Evolutionary conservation across 352 stramenopile genomes (phyloP), one percentile per base, ranked within the genome.

Genomic region (Plasmopara halstedii): DNA sequence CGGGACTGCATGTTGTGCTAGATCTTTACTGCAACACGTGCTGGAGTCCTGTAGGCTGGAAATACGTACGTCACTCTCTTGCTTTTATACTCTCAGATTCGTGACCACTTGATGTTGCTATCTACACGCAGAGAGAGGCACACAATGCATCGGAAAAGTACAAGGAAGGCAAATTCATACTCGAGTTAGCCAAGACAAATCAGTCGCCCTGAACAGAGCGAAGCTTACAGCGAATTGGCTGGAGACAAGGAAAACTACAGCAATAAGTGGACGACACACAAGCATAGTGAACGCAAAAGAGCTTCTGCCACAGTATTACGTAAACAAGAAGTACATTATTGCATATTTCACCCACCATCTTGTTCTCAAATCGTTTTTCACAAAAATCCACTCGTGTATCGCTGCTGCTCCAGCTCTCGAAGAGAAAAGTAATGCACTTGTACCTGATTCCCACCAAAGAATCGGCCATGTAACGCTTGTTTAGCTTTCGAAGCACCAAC

Each of bases 141-240:
- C 92, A 97, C 49, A 88, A 98, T 43, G 64, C 76, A 32, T 88
- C 66, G 56, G 85, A 98, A 64, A 97, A 96, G 62, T 98, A 98
- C 74, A 98, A 98, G 62, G 90, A 97, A 67, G 91, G 91, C 50
- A 97, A 97, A 54, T 97, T 91, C 67, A 97, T 98, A 61, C 84
- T 98, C 49, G 92, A 98, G 64, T 90, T 97, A 53, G 93, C 95
- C 54, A 89, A 96, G 65, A 88, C 76, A 35, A 55, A 79, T 38
- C 71, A 75, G 47, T 38, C 58, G 51, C 48, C 56, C 13, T 66
- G 40, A 70, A 23, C 29, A 55, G 23, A 38, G 56, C 8, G 55
- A 39, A 48, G 45, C 46, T 50, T 57, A 57, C 46, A 33, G 21
- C 31, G 48, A 42, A 43, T 47, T 36, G 14, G 29, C 29, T 11